Base-by-base conservation (phyloP, 345 rosid species). In the Eucalyptus grandis region DNA sequence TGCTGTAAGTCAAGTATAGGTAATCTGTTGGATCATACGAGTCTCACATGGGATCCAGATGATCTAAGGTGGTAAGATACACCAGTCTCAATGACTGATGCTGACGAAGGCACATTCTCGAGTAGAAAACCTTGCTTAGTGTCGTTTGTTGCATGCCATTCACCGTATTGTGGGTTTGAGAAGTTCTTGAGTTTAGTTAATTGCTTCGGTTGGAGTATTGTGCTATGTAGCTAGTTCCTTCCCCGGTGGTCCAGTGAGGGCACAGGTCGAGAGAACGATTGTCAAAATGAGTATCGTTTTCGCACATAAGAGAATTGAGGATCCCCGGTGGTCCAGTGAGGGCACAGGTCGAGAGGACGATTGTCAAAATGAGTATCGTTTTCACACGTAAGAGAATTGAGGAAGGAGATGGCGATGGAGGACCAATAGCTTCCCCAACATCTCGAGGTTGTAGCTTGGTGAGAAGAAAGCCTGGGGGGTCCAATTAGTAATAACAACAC, bases 1-100 rank as follows among this genome's bases (percentile, higher is more conserved):
- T 16, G 24, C 12, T 2, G 0, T 8, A 9, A 4, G 80, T 6
- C 12, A 16, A 69, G 2, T 16, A 16, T 2, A 4, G 0, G 40
- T 4, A 21, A n/a, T 15, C 11, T n/a, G 0, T 69, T 8, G 7
- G 6, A 31, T 31, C 0, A 31, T 16, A 3, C 1, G 4, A 1
- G 21, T 69, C 6, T 34, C 5, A 1, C 3, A 19, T 19, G 82
- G 1, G 82, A 4, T 37, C 5, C 46, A 77, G 9, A 21, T 40
- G 14, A 37, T 72, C 14, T 44, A 3, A 77, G 8, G 2, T 19
- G 14, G 26, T 40, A 19, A 77, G 47, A 6, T 21, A 77, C 9
- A 34, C 13, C 7, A 1, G 24, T 44, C 72, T 69, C 2, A 1
- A 17, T 65, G 81, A 16, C 13, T 2, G 3, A 56, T 22, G 30